These are phyloP conservation scores for Fusarium odoratissimum DNA, from an alignment of 2,329 filamentous ascomycete genomes.

Conservation along the genomic window DNA sequence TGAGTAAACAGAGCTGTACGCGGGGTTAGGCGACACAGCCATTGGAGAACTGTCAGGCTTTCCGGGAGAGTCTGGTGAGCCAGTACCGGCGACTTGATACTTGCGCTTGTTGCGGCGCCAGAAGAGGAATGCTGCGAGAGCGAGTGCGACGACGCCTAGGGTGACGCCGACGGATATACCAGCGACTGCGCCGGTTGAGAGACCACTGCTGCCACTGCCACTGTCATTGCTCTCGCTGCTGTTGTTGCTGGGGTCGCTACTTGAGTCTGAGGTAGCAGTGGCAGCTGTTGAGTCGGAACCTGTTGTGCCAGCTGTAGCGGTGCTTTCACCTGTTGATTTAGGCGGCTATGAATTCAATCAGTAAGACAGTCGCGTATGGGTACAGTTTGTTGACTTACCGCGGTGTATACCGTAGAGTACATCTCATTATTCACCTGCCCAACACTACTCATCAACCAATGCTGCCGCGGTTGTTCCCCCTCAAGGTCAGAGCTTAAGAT, in stretches of 20 bases:
- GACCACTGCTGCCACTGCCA: not conserved
- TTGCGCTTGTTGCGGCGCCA: constrained; percentile 26
- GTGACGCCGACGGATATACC: constrained; percentile 11
- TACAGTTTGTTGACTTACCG: not conserved
- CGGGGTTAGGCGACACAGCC: not conserved
- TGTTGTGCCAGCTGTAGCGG: not conserved
- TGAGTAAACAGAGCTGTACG: not conserved
- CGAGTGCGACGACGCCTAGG: constrained; percentile 14
- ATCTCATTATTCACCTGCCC: constrained; percentile 47
- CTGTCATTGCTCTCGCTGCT: not conserved
- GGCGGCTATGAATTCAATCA: constrained; percentile 1
- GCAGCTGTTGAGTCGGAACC: not conserved
- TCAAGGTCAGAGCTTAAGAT: constrained; percentile 47
- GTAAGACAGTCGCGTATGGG: fast-evolving
- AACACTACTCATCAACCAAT: constrained; percentile 51
- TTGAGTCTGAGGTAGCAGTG: not conserved
- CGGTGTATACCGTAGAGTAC: constrained; percentile 48
- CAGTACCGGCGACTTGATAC: not conserved
- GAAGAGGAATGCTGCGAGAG: constrained; percentile 12
- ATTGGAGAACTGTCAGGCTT: not conserved
- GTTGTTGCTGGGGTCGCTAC: not conserved
- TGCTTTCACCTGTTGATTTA: not conserved
- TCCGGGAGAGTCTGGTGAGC: not conserved
- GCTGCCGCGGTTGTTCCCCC: constrained; percentile 46
- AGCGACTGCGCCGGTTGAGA: constrained; percentile 21